These are phyloP conservation scores for Vigna mungo DNA, from an alignment of 306 rosid genomes.

Conservation along the genomic window DNA sequence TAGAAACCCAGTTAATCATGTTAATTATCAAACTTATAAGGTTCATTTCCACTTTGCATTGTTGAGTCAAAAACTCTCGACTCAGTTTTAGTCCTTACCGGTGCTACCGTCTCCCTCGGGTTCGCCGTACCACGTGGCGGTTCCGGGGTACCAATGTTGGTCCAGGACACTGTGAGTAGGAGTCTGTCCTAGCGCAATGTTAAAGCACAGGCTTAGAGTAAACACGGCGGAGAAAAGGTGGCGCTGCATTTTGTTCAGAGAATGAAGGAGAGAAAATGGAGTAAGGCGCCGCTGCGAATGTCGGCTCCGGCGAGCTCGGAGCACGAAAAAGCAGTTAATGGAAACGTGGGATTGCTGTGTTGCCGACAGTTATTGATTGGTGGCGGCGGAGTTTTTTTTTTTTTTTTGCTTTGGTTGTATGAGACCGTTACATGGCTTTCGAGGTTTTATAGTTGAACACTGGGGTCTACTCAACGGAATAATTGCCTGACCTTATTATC, in stretches of 20 bases:
- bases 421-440: conserved; percentile 45
- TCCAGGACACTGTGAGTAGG: conserved; percentile 44
- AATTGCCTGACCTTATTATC: conserved; percentile 18
- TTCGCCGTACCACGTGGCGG: conserved; percentile 93
- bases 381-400: conserved; percentile 37
- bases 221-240: conserved; percentile 32
- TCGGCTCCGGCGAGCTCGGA: conserved; percentile 31
- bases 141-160: conserved; percentile 76
- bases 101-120: conserved; percentile 98
- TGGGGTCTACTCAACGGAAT: neutral
- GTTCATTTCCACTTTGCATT: neutral
- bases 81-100: conserved; percentile 54
- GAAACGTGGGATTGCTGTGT: neutral
- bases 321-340: conserved; percentile 36
- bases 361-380: conserved; percentile 55
- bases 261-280: neutral
- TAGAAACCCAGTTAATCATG: no score
- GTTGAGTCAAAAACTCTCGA: neutral
- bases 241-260: conserved; percentile 62
- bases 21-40: no score
- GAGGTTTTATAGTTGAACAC: conserved; percentile 23
- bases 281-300: conserved; percentile 17
- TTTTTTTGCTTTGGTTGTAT: neutral
- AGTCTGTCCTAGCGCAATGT: conserved; percentile 26
- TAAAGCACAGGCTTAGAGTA: conserved; percentile 21